Conservation (phyloP, 352 stramenopile genomes). For the Globisporangium mamillatum region DNA sequence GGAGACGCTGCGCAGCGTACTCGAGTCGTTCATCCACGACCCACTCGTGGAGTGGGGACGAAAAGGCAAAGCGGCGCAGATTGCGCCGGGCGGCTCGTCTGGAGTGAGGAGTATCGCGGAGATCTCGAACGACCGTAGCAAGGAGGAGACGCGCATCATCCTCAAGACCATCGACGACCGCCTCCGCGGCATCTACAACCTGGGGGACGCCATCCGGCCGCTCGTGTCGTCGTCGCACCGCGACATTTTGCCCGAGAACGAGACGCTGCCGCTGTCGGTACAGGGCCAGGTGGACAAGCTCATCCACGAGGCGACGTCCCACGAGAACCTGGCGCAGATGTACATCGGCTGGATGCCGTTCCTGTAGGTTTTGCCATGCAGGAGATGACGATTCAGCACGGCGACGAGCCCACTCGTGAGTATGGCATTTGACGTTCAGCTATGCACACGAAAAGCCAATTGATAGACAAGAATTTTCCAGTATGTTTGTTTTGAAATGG, state of each 20-base stretch:
- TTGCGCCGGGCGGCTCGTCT: conserved; percentile 13
- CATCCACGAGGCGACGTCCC: conserved; percentile 90
- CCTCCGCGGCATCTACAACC: conserved; percentile 91
- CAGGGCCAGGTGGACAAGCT: conserved; percentile 93
- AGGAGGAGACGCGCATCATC: conserved; percentile 83
- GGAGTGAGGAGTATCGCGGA: conserved; percentile 37
- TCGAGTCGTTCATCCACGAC: conserved; percentile 99
- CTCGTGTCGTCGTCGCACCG: conserved; percentile 66
- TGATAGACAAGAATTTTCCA: not conserved
- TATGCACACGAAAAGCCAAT: not conserved
- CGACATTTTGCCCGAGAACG: conserved; percentile 66
- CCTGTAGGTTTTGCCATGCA: conserved; percentile 32
- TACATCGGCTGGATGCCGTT: conserved; percentile 96
- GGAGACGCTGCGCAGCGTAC: conserved; percentile 96
- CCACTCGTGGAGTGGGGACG: conserved; percentile 92
- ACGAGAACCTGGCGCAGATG: conserved; percentile 93
- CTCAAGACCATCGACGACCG: conserved; percentile 91
- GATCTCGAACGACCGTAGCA: conserved; percentile 70
- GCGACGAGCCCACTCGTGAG: not conserved
- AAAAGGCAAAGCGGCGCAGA: conserved; percentile 63
- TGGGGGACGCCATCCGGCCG: conserved; percentile 74
- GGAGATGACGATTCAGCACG: not conserved
- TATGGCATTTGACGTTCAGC: not conserved
- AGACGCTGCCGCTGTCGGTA: conserved; percentile 91
- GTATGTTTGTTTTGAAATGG: not conserved